Evolutionary conservation across 768 basidiomycete species (phyloP).

Genomic region (Tylopilus felleus): DNA sequence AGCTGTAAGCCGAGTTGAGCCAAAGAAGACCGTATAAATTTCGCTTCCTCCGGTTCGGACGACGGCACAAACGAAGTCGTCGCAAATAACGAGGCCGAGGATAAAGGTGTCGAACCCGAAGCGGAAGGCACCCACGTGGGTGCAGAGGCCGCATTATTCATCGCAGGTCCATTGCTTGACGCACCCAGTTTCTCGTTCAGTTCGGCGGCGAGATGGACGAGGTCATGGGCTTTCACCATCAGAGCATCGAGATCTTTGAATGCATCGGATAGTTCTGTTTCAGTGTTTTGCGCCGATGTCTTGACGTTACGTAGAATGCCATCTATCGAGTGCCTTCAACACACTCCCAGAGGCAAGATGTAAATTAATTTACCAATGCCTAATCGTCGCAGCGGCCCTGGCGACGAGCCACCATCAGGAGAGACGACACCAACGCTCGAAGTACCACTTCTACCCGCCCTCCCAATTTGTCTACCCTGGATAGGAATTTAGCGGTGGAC

Average conservation of each 20-base stretch:
- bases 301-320: slow-evolving; percentile 80
- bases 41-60: slow-evolving; percentile 76
- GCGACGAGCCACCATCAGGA: slow-evolving; percentile 16
- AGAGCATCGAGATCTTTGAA: slow-evolving; percentile 86
- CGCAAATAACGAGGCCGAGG: slow-evolving; percentile 23
- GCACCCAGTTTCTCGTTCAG: slow-evolving; percentile 79
- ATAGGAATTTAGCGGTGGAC: neutral
- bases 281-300: slow-evolving; percentile 57
- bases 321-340: slow-evolving; percentile 43
- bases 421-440: slow-evolving; percentile 19
- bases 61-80: slow-evolving; percentile 34
- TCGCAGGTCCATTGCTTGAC: slow-evolving; percentile 15
- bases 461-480: slow-evolving; percentile 33
- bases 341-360: neutral
- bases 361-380: slow-evolving; percentile 27
- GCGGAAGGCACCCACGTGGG: slow-evolving; percentile 17
- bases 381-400: slow-evolving; percentile 19
- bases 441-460: slow-evolving; percentile 16
- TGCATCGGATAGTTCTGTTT: slow-evolving; percentile 68
- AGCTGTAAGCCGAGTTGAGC: slow-evolving; percentile 86
- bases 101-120: slow-evolving; percentile 19
- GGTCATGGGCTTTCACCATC: slow-evolving; percentile 88
- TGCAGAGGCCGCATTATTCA: slow-evolving; percentile 2
- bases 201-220: slow-evolving; percentile 86
- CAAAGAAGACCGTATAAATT: slow-evolving; percentile 83